Base-by-base conservation (phyloP, 2,329 filamentous ascomycete species). In the Aureobasidium lini region DNA sequence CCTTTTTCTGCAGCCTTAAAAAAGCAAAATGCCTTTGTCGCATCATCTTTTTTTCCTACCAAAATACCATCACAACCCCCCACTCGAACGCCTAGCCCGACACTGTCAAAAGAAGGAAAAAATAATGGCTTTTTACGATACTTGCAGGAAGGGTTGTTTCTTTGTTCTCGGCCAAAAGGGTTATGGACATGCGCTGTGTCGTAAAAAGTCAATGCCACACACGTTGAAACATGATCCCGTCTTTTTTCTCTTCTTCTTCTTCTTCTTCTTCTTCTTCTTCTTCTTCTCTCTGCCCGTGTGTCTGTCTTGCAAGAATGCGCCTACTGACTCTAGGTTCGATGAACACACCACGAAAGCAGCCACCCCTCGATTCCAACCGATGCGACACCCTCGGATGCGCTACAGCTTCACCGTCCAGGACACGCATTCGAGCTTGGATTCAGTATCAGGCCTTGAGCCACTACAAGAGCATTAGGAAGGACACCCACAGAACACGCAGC, bases 21-120 rank as follows among this genome's bases (percentile, higher is more conserved):
- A 53, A 54, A 54, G 39, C 50, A 54, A 42, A 37, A 36, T 56
- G 52, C 52, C 52, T 43, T 56, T 54, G 52, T 56, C 52, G 52
- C 52, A 46, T 56, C 52, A 54, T 53, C 49, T 53, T 54, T 43
- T 53, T 53, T 54, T 39, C 18, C 32, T 16, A 39, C 16, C 18
- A 36, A 40, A 52, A 52, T 52, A 52, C 48, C 50, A 54, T 54
- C 50, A 54, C 50, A 42, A 43, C 50, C 29, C 39, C 32, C 50
- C 34, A 54, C 37, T 16, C 39, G 15, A 31, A 40, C 49, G 28
- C 47, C 47, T 32, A 32, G 10, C 23, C n/a, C 49, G 34, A 53
- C 49, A 6, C 18, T 32, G 23, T 23, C 39, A 9, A 23, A 54
- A 54, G 34, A 37, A 37, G 50, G 37, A 54, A 43, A 54, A 54